Evolutionary conservation across 2,329 filamentous ascomycete species (phyloP).

Genomic region (Fusarium aywerte): DNA sequence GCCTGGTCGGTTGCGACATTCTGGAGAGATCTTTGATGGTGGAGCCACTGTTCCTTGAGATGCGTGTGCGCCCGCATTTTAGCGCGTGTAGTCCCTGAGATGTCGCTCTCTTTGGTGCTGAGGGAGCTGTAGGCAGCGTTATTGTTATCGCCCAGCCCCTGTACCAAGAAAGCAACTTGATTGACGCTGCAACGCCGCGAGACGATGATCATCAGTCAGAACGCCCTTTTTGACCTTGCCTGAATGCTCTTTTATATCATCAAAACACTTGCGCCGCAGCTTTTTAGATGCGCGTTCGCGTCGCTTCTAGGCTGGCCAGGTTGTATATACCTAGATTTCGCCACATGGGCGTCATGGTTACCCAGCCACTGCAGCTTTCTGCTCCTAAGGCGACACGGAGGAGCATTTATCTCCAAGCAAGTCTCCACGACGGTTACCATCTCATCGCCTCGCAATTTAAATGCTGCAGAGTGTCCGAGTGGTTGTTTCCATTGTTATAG

Average conservation of each 20-base stretch:
- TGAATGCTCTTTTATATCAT: slow-evolving; percentile 43
- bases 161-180: slow-evolving; percentile 33
- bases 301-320: slow-evolving; percentile 41
- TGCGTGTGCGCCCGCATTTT: slow-evolving; percentile 41
- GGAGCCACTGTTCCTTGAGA: slow-evolving; percentile 38
- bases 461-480: slow-evolving; percentile 43
- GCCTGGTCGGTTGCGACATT: slow-evolving; percentile 36
- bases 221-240: slow-evolving; percentile 29
- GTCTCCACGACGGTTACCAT: slow-evolving; percentile 42
- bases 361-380: slow-evolving; percentile 38
- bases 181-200: slow-evolving; percentile 32
- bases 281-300: slow-evolving; percentile 25
- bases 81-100: slow-evolving; percentile 39
- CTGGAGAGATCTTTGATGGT: slow-evolving; percentile 35
- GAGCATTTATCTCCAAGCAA: slow-evolving; percentile 40
- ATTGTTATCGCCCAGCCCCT: slow-evolving; percentile 38
- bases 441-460: slow-evolving; percentile 47
- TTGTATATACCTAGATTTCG: slow-evolving; percentile 41
- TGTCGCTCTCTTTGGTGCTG: slow-evolving; percentile 37
- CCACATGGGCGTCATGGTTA: slow-evolving; percentile 33
- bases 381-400: slow-evolving; percentile 35
- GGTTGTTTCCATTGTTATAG: slow-evolving; percentile 45
- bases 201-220: slow-evolving; percentile 36
- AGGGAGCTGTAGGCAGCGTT: slow-evolving; percentile 26
- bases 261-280: slow-evolving; percentile 23